A percentile compares a stretch with the other conserved stretches of the same genome.
Conservation (phyloP, 164 flowering plant genomes). For the Magnolia kwangsiensis region DNA sequence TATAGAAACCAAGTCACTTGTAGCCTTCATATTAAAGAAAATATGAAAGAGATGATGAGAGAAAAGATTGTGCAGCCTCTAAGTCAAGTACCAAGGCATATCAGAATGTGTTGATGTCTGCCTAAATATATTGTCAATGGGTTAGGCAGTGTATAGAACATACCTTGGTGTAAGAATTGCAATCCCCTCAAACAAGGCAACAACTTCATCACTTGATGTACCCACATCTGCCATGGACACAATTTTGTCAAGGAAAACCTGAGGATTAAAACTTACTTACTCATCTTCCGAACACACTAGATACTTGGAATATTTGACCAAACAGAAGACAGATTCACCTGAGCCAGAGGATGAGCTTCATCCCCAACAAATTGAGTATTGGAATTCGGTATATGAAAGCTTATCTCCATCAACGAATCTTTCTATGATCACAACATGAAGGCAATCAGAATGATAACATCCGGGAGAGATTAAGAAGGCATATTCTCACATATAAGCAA, state of each 20-base stretch:
- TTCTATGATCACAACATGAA: constrained; percentile 43
- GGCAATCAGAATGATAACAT: neutral
- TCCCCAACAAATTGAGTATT: constrained; percentile 97
- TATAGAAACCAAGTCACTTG: constrained; percentile 17
- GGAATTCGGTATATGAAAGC: constrained; percentile 88
- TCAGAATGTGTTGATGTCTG: neutral
- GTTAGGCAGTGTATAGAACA: neutral
- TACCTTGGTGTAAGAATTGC: constrained; percentile 98
- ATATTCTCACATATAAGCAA: too few species aligned
- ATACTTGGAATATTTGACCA: neutral
- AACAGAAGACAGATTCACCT: constrained; percentile 35
- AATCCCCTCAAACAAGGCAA: constrained; percentile 89
- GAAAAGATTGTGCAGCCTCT: too few species aligned
- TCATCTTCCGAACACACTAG: neutral
- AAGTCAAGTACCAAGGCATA: neutral
- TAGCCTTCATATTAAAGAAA: neutral
- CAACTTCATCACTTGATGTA: constrained; percentile 83
- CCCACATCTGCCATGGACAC: constrained; percentile 90
- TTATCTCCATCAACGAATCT: constrained; percentile 95
- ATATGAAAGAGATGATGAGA: neutral
- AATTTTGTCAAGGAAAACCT: constrained; percentile 92
- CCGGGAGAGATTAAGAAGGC: neutral
- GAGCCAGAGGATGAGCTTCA: constrained; percentile 89
- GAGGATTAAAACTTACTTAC: neutral
- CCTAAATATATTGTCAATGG: neutral